Evolutionary conservation across 768 basidiomycete genomes (phyloP).

Genomic region (Leucogyrophana mollusca): DNA sequence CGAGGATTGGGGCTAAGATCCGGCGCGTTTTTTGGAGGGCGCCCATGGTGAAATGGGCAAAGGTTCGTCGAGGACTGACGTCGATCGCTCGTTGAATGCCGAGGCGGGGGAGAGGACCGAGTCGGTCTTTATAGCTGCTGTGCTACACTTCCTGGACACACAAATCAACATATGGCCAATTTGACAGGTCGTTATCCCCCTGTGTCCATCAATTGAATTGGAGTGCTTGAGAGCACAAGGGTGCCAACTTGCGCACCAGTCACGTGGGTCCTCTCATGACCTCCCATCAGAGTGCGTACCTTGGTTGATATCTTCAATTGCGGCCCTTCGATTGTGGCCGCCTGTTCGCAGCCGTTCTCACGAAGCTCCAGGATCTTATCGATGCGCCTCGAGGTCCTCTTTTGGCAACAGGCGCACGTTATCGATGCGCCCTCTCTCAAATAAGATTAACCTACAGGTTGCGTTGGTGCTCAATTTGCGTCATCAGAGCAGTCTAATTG

Average conservation of each 20-base stretch:
- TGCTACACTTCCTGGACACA: not conserved
- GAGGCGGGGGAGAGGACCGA: not conserved
- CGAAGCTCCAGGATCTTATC: conserved; percentile 21
- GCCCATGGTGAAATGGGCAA: not conserved
- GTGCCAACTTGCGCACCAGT: not conserved
- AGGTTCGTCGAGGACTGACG: not conserved
- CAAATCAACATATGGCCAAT: not conserved
- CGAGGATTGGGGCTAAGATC: not conserved
- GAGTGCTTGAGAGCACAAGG: conserved; percentile 17
- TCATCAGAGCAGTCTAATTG: conserved; percentile 12
- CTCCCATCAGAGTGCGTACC: conserved; percentile 10
- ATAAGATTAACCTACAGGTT: conserved; percentile 12
- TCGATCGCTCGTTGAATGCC: not conserved
- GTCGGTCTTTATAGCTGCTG: not conserved
- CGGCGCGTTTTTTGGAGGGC: not conserved
- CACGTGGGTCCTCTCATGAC: conserved; percentile 16
- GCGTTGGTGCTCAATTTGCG: too few species aligned
- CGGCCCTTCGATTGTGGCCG: conserved; percentile 6
- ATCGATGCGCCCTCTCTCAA: conserved; percentile 5
- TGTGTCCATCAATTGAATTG: conserved; percentile 16
- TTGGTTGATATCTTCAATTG: conserved; percentile 8
- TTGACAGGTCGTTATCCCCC: not conserved
- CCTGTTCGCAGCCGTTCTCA: conserved; percentile 7
- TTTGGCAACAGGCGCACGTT: conserved; percentile 13
- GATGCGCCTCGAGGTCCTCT: conserved; percentile 23